These are phyloP conservation scores for Pluteus cervinus DNA, from an alignment of 768 basidiomycete species.

Conservation along the genomic window DNA sequence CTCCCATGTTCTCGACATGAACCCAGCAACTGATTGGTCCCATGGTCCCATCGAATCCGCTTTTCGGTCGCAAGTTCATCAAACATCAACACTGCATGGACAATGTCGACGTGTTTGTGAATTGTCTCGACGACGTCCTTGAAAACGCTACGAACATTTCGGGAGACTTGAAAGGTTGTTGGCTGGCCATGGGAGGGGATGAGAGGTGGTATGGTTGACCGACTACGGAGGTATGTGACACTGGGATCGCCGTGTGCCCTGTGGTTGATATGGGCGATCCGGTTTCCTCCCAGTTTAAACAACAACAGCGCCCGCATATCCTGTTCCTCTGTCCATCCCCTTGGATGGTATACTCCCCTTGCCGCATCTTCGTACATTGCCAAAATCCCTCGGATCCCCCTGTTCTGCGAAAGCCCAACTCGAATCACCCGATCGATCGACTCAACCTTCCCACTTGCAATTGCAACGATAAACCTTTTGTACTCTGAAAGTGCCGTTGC, in stretches of 20 bases:
- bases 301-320: constrained; percentile 13
- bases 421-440: constrained; percentile 13
- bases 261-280: constrained; percentile 16
- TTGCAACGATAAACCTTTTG: constrained; percentile 15
- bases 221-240: constrained; percentile 1
- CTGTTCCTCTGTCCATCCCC: constrained; percentile 16
- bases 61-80: constrained; percentile 23
- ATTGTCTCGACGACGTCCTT: too few relatives aligned
- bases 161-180: constrained; percentile 1
- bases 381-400: constrained; percentile 10
- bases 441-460: constrained; percentile 15
- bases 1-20: constrained; percentile 20
- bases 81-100: constrained; percentile 20
- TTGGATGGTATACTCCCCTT: constrained; percentile 15
- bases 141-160: too few relatives aligned
- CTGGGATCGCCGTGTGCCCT: constrained; percentile 8
- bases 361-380: constrained; percentile 6
- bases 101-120: too few relatives aligned
- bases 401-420: constrained; percentile 10
- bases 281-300: constrained; percentile 16
- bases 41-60: constrained; percentile 16
- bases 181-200: constrained; percentile 2
- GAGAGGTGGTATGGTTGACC: constrained; percentile 1
- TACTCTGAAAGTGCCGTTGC: constrained; percentile 11
- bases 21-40: constrained; percentile 20